Evolutionary conservation across 768 basidiomycete genomes (phyloP), one percentile per base, ranked within the genome.

Genomic region (Fomitopsis serialis): DNA sequence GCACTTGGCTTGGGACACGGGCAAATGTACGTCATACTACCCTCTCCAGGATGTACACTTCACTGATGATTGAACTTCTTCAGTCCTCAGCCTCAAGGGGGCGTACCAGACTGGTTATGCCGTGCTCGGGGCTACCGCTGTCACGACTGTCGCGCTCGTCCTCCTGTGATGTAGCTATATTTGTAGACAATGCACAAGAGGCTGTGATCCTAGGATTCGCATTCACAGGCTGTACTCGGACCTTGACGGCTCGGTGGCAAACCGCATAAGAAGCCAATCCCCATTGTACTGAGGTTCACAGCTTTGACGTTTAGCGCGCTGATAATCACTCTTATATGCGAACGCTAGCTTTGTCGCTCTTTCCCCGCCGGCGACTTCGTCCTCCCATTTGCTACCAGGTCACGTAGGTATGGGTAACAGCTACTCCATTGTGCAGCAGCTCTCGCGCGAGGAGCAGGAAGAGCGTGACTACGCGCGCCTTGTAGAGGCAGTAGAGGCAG

Each of bases 1-100:
- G 40, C 96, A 98, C 76, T 72, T 98, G 62, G 68, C 71, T 32
- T 98, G 96, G 96, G 96, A 98, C 72, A 70, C 80, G 66, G 84
- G 85, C 54, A 88, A 86, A 76, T 86, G 96, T 98, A 63, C 60
- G 94, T 82, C 25, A 9, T n/a, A n/a, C n/a, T n/a, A n/a, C n/a
- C n/a, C 54, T 37, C 17, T 17, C 19, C 37, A 40, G 42, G 27
- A 51, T 23, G 21, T 29, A 22, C 32, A 49, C 32, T 17, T 23
- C 17, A 12, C 19, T 49, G n/a, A 48, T 43, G 21, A 17, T 32
- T 29, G 34, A 12, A 34, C 29, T 22, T 53, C 54, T 7, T 42
- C 35, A 98, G 95, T 92, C 71, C 68, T 92, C 65, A 80, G 75
- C 42, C 73, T 97, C 56, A 93, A 89, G 67, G 85, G 85, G 15